Percentiles rank a stretch among this genome's conserved stretches.
Evolutionary conservation across 768 basidiomycete genomes (phyloP).

Genomic region (Pleurotus djamor): DNA sequence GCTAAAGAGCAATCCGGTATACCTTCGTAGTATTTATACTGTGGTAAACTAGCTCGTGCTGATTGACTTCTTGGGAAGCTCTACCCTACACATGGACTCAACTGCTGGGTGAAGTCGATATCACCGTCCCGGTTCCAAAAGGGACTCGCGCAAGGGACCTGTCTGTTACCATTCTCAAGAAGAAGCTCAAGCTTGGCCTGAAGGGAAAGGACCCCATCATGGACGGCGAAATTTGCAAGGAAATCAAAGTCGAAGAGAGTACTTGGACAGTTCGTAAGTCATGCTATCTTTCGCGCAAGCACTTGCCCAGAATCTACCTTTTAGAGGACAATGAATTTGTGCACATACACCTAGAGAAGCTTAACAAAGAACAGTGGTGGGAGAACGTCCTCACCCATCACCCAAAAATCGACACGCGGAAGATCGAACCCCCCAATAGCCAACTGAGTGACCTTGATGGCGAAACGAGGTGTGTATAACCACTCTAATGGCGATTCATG

Average conservation of each 20-base stretch:
- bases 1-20: constrained; percentile 81
- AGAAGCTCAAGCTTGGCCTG: constrained; percentile 77
- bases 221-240: constrained; percentile 88
- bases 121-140: constrained; percentile 80
- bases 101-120: constrained; percentile 82
- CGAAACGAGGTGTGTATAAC: constrained; percentile 76
- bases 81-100: constrained; percentile 94
- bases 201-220: constrained; percentile 87
- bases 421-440: constrained; percentile 94
- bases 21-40: constrained; percentile 17
- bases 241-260: constrained; percentile 94
- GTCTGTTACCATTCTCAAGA: constrained; percentile 72
- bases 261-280: constrained; percentile 91
- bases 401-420: constrained; percentile 94
- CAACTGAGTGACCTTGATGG: constrained; percentile 95
- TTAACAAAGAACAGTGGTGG: constrained; percentile 95
- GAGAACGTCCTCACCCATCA: constrained; percentile 93
- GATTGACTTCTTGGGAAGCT: constrained; percentile 35
- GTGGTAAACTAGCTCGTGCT: constrained; percentile 7
- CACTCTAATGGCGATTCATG: constrained; percentile 3
- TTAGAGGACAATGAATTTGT: constrained; percentile 78
- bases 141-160: constrained; percentile 85
- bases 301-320: not conserved
- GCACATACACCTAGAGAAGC: constrained; percentile 80
- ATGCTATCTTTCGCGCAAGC: not conserved